Percentiles rank a stretch among this genome's conserved stretches.
Conservation (phyloP, 768 basidiomycete species). For the Mycena vitilis region DNA sequence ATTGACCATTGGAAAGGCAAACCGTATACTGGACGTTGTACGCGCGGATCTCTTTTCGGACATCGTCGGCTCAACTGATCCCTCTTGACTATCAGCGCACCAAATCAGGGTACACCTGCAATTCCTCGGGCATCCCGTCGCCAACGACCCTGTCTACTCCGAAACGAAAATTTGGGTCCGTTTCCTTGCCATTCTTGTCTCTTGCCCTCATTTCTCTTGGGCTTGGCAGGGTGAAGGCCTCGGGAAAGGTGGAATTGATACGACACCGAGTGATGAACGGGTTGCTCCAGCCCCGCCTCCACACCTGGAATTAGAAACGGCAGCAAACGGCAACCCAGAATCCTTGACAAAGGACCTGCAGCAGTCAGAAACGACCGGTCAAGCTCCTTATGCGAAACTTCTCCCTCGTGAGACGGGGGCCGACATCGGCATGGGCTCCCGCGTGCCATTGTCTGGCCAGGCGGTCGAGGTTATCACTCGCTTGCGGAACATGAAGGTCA, state of each 20-base stretch:
- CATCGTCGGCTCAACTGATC: conserved; percentile 24
- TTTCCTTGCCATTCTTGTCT: conserved; percentile 15
- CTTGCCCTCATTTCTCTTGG: conserved; percentile 16
- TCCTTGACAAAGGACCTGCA: conserved; percentile 44
- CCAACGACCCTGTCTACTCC: conserved; percentile 95
- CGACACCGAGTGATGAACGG: conserved; percentile 74
- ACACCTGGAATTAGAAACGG: conserved; percentile 55
- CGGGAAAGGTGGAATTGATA: conserved; percentile 86
- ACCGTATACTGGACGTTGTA: conserved; percentile 94
- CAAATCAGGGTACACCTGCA: conserved; percentile 98
- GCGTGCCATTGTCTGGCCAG: conserved; percentile 80
- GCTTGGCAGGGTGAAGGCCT: conserved; percentile 69
- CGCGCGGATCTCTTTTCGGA: conserved; percentile 45
- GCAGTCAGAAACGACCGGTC: conserved; percentile 26
- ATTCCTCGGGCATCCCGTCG: conserved; percentile 92
- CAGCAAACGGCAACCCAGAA: conserved; percentile 60
- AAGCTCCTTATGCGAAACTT: conserved; percentile 50
- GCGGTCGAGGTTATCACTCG: conserved; percentile 83
- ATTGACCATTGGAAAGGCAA: conserved; percentile 61
- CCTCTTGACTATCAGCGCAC: conserved; percentile 71
- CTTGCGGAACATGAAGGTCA: conserved; percentile 85
- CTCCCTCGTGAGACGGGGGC: conserved; percentile 88
- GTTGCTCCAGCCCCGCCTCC: conserved; percentile 68
- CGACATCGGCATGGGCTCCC: conserved; percentile 90
- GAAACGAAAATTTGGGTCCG: conserved; percentile 80